Base-by-base conservation (phyloP, 257 asterid genomes). In the Vinca minor region DNA sequence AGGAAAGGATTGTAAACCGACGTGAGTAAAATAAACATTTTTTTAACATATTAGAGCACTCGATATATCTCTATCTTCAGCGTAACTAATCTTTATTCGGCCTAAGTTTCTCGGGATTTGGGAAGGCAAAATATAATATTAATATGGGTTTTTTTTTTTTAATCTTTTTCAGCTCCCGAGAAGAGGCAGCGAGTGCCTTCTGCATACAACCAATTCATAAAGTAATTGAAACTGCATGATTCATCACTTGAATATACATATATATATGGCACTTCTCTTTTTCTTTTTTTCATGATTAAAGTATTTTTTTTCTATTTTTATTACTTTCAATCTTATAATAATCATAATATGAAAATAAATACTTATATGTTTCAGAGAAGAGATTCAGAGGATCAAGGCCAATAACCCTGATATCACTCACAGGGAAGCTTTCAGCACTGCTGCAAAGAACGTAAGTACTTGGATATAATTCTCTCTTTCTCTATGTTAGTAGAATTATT, bases 391-490 rank as follows among this genome's bases (percentile, higher is more conserved):
- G 83, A 86, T 89, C 74, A 89, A 86, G 75, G 87, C 94, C 32
- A 86, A 82, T 68, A 89, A 89, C 64, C 96, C 96, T 32, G 90
- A 86, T 64, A 89, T 89, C 64, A 89, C 76, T 69, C 96, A 89
- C 78, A 83, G 95, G 76, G 96, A 89, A 74, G 96, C 96, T 47
- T 89, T 89, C 69, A 86, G 96, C 65, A 89, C 95, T 69, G 96
- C 96, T 78, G 96, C 96, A 44, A 89, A 89, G 73, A 89, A 89
- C 72, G 96, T 89, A 73, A 81, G 80, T 73, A 34, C 38, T 34
- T n/a, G n/a, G n/a, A n/a, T n/a, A n/a, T n/a, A n/a, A n/a, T n/a
- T 34, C 38, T 7, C 38, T 34, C 38, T 7, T 34, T 34, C 38
- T 7, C 38, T 34, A n/a, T 7, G 38, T 34, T 7, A 34, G n/a